Evolutionary conservation across 305 asterid species (phyloP), one percentile per base, ranked within the genome.

Genomic region (Fraxinus angustifolia): DNA sequence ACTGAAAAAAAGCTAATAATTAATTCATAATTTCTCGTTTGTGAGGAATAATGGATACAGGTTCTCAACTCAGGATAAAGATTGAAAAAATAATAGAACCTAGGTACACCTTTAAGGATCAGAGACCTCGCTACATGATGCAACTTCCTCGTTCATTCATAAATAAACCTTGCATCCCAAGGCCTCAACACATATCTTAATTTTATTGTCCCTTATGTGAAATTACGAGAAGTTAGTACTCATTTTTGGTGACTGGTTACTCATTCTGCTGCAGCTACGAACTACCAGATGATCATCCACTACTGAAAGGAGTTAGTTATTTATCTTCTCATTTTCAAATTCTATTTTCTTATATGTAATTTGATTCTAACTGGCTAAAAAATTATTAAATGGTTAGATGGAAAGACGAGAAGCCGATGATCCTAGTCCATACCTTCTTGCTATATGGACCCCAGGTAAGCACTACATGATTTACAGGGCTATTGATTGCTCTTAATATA

Each of bases 391-490:
- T 78, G 56, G 85, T 65, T 78, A 96, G 99, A 81, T 90, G 94
- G 96, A 96, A 85, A 87, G 88, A 85, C 91, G 97, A 88, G 97
- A 96, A 84, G 90, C 93, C n/a, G 97, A 94, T 90, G 99, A 96
- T 86, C 97, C 98, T 86, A 93, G 95, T 84, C 99, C 98, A 0
- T 94, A 96, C 90, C 97, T 96, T 85, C 90, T 96, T 38, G 97
- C 97, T 71, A 91, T 96, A 87, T 96, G 99, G 99, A 90, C 93
- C 82, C 99, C 98, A 78, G 99, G 99, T 96, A 88, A 28, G 82
- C 83, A 78, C 60, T 73, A 45, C 6, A 77, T 81, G 28, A 76
- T 58, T 62, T 34, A 79, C 62, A 21, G 42, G 42, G 42, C 45
- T 6, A 31, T 70, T 14, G 17, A 77, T 82, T 73, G 53, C 50